Conservation (phyloP, 2,329 filamentous ascomycete genomes). For the Nemania sp. region DNA sequence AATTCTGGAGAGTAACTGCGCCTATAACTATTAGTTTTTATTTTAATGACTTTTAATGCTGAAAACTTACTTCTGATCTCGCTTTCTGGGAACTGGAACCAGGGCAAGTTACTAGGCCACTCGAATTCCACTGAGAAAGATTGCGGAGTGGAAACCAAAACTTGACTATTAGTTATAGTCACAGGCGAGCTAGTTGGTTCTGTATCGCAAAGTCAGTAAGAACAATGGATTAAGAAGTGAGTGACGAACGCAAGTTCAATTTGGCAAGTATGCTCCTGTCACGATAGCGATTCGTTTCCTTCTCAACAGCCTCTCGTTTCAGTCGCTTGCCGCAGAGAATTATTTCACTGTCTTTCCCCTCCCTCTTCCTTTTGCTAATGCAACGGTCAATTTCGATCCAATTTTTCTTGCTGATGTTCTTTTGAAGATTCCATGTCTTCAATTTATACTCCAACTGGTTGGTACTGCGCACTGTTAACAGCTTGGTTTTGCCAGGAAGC, state of each 20-base stretch:
- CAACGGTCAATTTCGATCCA: neutral
- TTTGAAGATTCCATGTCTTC: neutral
- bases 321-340: conserved; percentile 7
- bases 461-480: neutral
- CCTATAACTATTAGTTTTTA: no score
- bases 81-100: neutral
- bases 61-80: neutral
- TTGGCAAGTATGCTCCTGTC: neutral
- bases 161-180: neutral
- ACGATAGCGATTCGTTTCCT: neutral
- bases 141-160: conserved; percentile 2
- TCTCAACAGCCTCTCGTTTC: neutral
- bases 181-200: neutral
- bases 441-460: neutral
- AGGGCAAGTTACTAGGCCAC: conserved; percentile 10
- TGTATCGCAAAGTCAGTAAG: no score
- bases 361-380: neutral
- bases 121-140: neutral
- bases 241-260: no score
- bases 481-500: neutral
- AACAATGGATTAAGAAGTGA: no score
- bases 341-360: conserved; percentile 6
- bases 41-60: no score
- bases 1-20: neutral
- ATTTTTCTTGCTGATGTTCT: neutral